Evolutionary conservation across 352 stramenopile genomes (phyloP).

Genomic region (Phytophthora pini): DNA sequence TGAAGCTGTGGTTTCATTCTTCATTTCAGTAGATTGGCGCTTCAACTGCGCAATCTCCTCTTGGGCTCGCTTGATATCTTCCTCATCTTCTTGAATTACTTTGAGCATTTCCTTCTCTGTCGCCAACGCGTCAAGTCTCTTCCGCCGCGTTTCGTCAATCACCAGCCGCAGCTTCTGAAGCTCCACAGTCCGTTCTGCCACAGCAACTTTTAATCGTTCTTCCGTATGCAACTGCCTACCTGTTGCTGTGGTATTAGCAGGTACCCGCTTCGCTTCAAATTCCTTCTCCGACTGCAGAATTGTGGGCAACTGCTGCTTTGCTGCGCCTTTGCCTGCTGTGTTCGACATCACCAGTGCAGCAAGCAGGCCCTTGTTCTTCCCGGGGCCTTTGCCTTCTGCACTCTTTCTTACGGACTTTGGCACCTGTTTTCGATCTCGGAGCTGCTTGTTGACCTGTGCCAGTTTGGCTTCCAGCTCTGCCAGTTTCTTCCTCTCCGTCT

Average conservation of each 20-base stretch:
- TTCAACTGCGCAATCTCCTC: conserved; percentile 54
- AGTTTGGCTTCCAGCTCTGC: conserved; percentile 83
- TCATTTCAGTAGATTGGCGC: conserved; percentile 35
- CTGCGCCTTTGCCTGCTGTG: conserved; percentile 9
- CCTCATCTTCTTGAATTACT: conserved; percentile 46
- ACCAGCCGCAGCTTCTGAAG: conserved; percentile 58
- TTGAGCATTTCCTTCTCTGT: conserved; percentile 55
- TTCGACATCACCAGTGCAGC: conserved; percentile 4
- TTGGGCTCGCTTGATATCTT: conserved; percentile 44
- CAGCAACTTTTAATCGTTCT: conserved; percentile 60
- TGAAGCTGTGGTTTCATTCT: conserved; percentile 47
- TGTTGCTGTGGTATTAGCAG: background rate
- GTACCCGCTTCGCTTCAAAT: conserved; percentile 1
- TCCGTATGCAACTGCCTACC: conserved; percentile 80
- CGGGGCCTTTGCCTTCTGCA: background rate
- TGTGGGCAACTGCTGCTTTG: conserved; percentile 12
- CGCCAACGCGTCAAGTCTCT: conserved; percentile 47
- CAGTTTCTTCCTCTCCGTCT: conserved; percentile 92
- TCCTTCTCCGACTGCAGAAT: conserved; percentile 14
- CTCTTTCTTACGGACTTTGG: conserved; percentile 26
- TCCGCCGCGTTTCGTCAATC: conserved; percentile 54
- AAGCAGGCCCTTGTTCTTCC: background rate
- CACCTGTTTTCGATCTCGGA: conserved; percentile 88
- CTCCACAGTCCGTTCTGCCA: conserved; percentile 53
- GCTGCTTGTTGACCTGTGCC: conserved; percentile 82